A percentile compares a stretch with the other conserved stretches of the same genome.
Evolutionary conservation across 805 yeast genomes (phyloP).

Genomic region (Candida morakotiae): DNA sequence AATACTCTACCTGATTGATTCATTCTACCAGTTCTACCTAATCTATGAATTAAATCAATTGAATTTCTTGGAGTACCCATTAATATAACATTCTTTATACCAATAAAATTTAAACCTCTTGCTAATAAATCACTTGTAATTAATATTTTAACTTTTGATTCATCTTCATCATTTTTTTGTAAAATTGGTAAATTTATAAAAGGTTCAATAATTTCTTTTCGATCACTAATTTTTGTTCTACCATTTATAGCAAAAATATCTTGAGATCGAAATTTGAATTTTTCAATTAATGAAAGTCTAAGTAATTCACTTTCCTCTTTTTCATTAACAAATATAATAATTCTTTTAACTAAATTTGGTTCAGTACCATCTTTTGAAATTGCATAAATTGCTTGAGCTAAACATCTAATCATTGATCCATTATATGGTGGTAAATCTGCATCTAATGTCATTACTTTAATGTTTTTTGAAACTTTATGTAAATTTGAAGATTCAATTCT

Average conservation of each 20-base stretch:
- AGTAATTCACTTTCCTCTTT: constrained; percentile 59
- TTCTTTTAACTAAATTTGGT: constrained; percentile 68
- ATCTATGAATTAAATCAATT: constrained; percentile 83
- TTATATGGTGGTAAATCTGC: constrained; percentile 75
- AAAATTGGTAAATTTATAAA: constrained; percentile 61
- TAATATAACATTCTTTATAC: constrained; percentile 74
- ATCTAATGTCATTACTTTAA: constrained; percentile 72
- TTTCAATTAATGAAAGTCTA: constrained; percentile 47
- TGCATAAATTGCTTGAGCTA: constrained; percentile 85
- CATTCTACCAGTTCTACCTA: constrained; percentile 94
- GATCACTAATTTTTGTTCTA: constrained; percentile 54
- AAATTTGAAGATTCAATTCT: constrained; percentile 75
- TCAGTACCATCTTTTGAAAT: constrained; percentile 83
- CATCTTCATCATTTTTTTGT: constrained; percentile 26
- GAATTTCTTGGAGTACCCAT: constrained; percentile 84
- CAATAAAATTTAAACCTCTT: constrained; percentile 83
- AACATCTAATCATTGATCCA: constrained; percentile 77
- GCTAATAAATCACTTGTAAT: constrained; percentile 88
- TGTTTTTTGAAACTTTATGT: constrained; percentile 76
- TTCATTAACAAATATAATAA: constrained; percentile 79
- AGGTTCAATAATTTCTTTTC: constrained; percentile 51
- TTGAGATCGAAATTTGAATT: constrained; percentile 30
- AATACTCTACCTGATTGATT: constrained; percentile 85
- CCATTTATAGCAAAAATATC: constrained; percentile 68
- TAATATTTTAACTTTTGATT: constrained; percentile 54